Base-by-base conservation (phyloP, 1,139 yeast species). In the Blastobotrys arbuscula region DNA sequence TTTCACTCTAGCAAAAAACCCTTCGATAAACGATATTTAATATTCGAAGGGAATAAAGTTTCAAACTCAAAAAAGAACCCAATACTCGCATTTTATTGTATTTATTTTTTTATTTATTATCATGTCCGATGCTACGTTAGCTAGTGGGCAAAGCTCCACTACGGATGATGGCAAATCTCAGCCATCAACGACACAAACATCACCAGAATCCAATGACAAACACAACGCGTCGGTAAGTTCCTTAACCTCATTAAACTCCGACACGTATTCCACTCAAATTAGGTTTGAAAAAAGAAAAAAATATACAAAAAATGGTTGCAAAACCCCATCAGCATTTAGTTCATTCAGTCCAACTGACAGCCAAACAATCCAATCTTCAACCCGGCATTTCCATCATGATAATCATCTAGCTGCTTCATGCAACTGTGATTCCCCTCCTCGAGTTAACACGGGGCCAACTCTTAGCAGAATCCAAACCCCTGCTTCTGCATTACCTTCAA, bases 401-500 rank as follows among this genome's bases (percentile, higher is more conserved):
- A 42, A 36, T 2, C 42, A 39, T 12, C 15, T 40, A 21, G 40
- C 21, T 30, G 38, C 45, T 8, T 41, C 42, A 15, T 41, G 45
- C 16, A 38, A 40, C 9, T 46, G 45, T 24, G 26, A 40, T 30
- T 41, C 44, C 2, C 48, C 48, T 5, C 48, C 48, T 2, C 15
- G 35, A n/a, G 6, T 13, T 10, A 15, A 10, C 5, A 30, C 20
- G 8, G 31, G 18, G 4, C 4, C 42, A n/a, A 30, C 3, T 13
- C 18, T 30, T 2, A 42, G 61, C 55, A 56, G 66, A 13, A 65
- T 65, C 45, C 60, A 62, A 43, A 64, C 65, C 24, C 69, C 69
- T 18, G 68, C 67, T 10, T 53, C 63, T 10, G 49, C 59, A n/a
- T 41, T 50, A 28, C 55, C 54, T 52, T 60, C 48, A 51, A 53